Conservation (phyloP, 1,284 basidiomycete species). For the Paramarasmius palmivorus region DNA sequence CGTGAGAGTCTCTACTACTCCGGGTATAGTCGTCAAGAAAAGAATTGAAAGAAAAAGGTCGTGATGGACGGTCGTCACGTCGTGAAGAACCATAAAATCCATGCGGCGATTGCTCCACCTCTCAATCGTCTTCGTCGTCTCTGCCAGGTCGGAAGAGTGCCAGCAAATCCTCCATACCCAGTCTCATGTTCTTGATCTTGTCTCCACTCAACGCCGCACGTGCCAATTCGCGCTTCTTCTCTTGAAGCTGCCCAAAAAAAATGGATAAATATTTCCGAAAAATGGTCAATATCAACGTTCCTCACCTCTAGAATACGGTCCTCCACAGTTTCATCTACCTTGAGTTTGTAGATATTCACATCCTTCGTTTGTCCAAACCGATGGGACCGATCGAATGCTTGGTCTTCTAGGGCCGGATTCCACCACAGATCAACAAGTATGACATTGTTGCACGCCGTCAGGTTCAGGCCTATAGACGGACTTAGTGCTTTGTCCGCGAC, state of each 20-base stretch:
- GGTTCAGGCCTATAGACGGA: conserved; percentile 71
- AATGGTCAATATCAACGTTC: conserved; percentile 7
- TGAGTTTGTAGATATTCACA: conserved; percentile 94
- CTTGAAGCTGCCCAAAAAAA: conserved; percentile 62
- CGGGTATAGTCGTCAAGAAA: too few species aligned
- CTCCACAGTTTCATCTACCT: conserved; percentile 87
- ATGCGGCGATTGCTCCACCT: too few species aligned
- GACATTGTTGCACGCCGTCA: conserved; percentile 94
- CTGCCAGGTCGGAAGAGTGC: conserved; percentile 68
- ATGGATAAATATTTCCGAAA: conserved; percentile 12
- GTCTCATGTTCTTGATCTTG: conserved; percentile 81
- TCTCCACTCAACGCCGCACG: conserved; percentile 87
- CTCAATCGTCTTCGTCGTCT: conserved; percentile 33
- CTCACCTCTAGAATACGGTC: conserved; percentile 78
- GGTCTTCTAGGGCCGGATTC: conserved; percentile 90
- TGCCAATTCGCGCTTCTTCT: conserved; percentile 85
- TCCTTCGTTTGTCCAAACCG: conserved; percentile 84
- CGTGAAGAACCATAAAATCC: neutral
- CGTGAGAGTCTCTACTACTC: too few species aligned
- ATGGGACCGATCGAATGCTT: conserved; percentile 94
- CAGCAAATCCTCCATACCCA: conserved; percentile 85
- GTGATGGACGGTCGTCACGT: neutral
- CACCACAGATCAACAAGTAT: conserved; percentile 95
- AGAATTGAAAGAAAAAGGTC: neutral
- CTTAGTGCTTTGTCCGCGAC: neutral